A percentile compares a stretch with the other conserved stretches of the same genome.
Conservation (phyloP, 352 stramenopile species). For the Globisporangium yorkense region DNA sequence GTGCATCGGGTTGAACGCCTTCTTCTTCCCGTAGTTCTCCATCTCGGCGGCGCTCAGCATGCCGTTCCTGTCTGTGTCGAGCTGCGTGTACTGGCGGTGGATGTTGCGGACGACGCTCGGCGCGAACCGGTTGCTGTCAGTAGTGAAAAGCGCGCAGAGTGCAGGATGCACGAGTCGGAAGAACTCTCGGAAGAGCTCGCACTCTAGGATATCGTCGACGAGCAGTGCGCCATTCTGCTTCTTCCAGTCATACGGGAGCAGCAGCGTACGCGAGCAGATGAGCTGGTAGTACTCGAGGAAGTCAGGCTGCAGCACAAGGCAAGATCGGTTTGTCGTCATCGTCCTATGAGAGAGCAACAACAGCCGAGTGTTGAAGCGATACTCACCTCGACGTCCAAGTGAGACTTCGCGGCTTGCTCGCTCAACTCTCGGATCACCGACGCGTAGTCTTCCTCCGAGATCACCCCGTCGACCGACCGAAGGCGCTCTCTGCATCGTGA, state of each 20-base stretch:
- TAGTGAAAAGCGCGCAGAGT: slow-evolving; percentile 24
- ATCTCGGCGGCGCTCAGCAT: slow-evolving; percentile 46
- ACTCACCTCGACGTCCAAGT: slow-evolving; percentile 24
- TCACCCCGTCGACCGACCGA: slow-evolving; percentile 1
- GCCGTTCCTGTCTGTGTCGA: slow-evolving; percentile 58
- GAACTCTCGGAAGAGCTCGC: slow-evolving; percentile 31
- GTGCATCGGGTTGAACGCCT: slow-evolving; percentile 47
- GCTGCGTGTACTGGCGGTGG: slow-evolving; percentile 53
- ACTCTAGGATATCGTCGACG: slow-evolving; percentile 32
- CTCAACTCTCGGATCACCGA: slow-evolving; percentile 25
- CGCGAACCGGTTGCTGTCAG: slow-evolving; percentile 25
- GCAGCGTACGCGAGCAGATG: slow-evolving; percentile 46
- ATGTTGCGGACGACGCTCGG: slow-evolving; percentile 29
- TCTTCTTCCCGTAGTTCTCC: slow-evolving; percentile 55
- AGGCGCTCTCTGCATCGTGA: background rate
- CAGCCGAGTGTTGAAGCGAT: background rate
- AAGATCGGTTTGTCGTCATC: background rate
- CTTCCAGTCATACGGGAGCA: slow-evolving; percentile 42
- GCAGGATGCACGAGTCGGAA: slow-evolving; percentile 30
- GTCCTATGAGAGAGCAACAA: background rate
- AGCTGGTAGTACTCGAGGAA: slow-evolving; percentile 56
- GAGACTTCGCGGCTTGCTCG: slow-evolving; percentile 8
- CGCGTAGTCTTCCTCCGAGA: slow-evolving; percentile 27
- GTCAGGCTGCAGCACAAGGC: slow-evolving; percentile 13
- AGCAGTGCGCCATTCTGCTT: slow-evolving; percentile 19